phyloP scores from a whole-genome alignment of 2,329 filamentous ascomycete genomes.

The Clathrospora elynae region DNA sequence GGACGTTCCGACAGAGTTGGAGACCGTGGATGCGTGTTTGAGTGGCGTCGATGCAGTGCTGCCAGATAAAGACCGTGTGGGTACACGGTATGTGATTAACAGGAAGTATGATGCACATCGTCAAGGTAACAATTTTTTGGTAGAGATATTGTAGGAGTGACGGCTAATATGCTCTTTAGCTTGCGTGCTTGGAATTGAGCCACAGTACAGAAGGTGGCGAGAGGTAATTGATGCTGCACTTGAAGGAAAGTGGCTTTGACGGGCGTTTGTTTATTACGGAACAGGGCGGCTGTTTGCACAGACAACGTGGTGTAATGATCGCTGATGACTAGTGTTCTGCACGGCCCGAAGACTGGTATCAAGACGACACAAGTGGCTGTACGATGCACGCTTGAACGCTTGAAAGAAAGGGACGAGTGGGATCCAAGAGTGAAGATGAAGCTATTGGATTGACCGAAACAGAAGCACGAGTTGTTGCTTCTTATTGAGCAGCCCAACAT shows the following conservation, averaged over 20 bases:
- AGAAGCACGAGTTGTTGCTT: too few relatives aligned
- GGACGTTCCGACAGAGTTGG: background rate
- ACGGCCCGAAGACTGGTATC: conserved; percentile 1
- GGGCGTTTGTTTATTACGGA: background rate
- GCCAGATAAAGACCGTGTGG: too few relatives aligned
- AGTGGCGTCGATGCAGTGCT: too few relatives aligned
- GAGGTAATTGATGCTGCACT: too few relatives aligned
- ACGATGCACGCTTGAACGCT: conserved; percentile 3
- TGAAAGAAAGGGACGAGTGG: conserved; percentile 2
- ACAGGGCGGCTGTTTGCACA: background rate
- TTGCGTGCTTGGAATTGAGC: too few relatives aligned
- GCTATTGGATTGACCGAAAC: background rate
- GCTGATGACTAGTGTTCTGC: conserved; percentile 1
- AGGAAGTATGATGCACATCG: too few relatives aligned
- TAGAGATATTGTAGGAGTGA: too few relatives aligned
- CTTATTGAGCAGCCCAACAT: too few relatives aligned
- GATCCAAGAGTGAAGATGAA: background rate
- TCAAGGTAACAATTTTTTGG: too few relatives aligned
- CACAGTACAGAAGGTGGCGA: too few relatives aligned
- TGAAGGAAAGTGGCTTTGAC: background rate
- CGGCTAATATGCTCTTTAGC: too few relatives aligned
- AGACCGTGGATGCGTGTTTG: background rate
- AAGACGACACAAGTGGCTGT: conserved; percentile 1
- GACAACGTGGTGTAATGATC: background rate
- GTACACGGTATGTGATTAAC: too few relatives aligned